phyloP scores from a whole-genome alignment of 139 green algal species.

The Auxenochlorella pyrenoidosa region DNA sequence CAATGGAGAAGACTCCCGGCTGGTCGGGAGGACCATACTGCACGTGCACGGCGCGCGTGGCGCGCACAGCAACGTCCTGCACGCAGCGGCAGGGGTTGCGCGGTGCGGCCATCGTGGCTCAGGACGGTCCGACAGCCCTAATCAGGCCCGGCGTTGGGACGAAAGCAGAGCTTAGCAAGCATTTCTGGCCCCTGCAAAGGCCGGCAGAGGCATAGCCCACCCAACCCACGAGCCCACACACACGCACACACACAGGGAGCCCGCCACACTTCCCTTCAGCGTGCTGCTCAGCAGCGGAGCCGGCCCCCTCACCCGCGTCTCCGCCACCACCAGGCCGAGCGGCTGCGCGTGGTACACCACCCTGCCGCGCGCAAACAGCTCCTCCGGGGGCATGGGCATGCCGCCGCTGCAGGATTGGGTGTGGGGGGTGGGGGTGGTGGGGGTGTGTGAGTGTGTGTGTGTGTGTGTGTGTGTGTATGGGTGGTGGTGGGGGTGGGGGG shows the following conservation, averaged over 20 bases:
- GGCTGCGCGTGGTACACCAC: constrained; percentile 54
- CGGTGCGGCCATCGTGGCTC: too few species aligned
- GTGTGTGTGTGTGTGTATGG: too few species aligned
- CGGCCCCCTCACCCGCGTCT: neutral
- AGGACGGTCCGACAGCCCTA: too few species aligned
- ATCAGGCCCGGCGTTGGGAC: too few species aligned
- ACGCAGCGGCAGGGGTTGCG: too few species aligned
- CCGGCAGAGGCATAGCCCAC: neutral
- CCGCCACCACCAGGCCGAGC: constrained; percentile 55
- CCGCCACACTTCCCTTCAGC: too few species aligned
- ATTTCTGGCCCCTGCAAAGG: too few species aligned
- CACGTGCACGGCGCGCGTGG: constrained; percentile 33
- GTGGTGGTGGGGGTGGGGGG: too few species aligned
- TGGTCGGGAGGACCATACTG: constrained; percentile 36
- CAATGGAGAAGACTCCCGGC: constrained; percentile 57
- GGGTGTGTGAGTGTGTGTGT: neutral
- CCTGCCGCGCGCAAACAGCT: constrained; percentile 32
- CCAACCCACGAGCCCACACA: neutral
- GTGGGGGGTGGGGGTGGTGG: neutral
- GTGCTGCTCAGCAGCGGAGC: too few species aligned
- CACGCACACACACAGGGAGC: too few species aligned
- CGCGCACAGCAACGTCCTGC: neutral
- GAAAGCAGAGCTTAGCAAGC: too few species aligned
- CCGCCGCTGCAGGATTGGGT: neutral
- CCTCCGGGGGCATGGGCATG: neutral